Evolutionary conservation across 106 monocot species (phyloP).

Genomic region (Platanthera zijinensis): DNA sequence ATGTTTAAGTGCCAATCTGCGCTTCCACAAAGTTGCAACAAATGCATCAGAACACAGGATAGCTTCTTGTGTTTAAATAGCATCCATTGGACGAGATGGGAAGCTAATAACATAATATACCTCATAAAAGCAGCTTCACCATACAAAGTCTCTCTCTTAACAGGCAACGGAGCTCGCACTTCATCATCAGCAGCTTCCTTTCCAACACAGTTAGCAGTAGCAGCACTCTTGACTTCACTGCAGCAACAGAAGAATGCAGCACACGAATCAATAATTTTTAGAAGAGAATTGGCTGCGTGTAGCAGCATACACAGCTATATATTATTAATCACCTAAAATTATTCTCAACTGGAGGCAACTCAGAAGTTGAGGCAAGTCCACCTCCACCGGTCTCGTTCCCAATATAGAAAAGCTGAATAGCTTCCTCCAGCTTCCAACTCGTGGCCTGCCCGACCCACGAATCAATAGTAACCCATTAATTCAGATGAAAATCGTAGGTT

Average conservation of each 20-base stretch:
- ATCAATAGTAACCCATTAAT: not conserved
- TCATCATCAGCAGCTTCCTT: conserved; percentile 30
- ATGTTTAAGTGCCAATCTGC: not conserved
- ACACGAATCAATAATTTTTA: not conserved
- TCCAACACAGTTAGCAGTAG: conserved; percentile 8
- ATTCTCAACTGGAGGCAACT: not conserved
- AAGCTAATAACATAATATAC: conserved; percentile 13
- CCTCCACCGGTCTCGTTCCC: conserved; percentile 34
- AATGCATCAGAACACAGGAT: not conserved
- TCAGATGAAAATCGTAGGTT: not conserved
- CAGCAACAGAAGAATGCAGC: conserved; percentile 1
- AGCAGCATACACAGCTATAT: not conserved
- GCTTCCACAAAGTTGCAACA: not conserved
- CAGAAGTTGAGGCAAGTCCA: conserved; percentile 15
- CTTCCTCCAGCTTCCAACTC: conserved; percentile 80
- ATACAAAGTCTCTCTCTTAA: conserved; percentile 56
- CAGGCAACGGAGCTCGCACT: conserved; percentile 65
- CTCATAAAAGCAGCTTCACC: conserved; percentile 34
- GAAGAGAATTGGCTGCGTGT: not conserved
- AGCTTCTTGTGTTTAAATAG: not conserved
- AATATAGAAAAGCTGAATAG: conserved; percentile 74
- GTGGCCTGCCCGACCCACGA: conserved; percentile 39
- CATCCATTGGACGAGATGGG: not conserved
- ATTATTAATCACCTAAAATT: conserved; percentile 17
- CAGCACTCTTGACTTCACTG: conserved; percentile 15